Evolutionary conservation across 495 filamentous ascomycete genomes (phyloP), one percentile per base, ranked within the genome.

Genomic region (Neurospora sp.): DNA sequence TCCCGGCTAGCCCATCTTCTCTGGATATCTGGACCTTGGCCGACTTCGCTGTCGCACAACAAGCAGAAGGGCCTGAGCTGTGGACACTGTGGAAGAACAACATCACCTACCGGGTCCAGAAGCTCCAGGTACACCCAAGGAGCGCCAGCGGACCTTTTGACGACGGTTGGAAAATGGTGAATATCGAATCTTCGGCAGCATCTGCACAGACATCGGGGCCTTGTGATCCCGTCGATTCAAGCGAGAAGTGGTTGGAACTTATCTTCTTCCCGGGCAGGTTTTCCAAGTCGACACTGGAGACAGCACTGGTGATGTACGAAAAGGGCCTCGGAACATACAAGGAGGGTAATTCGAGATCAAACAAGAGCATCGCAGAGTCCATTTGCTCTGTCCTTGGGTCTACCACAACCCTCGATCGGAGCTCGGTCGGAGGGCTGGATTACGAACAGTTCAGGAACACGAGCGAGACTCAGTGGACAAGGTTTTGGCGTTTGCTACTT

Each of bases 31-130:
- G 91, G 96, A 96, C 88, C 72, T 84, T 97, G 74, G 91, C 91
- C 14, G 93, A 97, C 75, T 98, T 98, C 80, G 87, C 89, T 72
- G 80, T 97, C 38, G 70, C 79, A 4, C 72, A 79, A 81, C 77
- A 88, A 75, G 75, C 83, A 7, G 72, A 77, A 14, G 79, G 81
- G 20, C 88, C 90, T 73, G 88, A 93, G 78, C 72, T 87, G 68
- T 99, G 96, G 96, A 87, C 94, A 14, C 82, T 96, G 53, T 95
- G 93, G 94, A 91, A 94, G 83, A 90, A 92, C 81, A 91, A 96
- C 78, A 87, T 91, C 75, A 86, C 91, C 74, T 89, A 94, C 80
- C 85, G 91, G 72, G 84, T 97, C 45, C 91, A 94, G 80, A 81
- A 80, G 71, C 75, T 88, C 61, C 79, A 83, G 70, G 76, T 83